A percentile compares a stretch with the other conserved stretches of the same genome.
phyloP scores from a whole-genome alignment of 805 yeast genomes.

The Barnettozyma sucrosica region DNA sequence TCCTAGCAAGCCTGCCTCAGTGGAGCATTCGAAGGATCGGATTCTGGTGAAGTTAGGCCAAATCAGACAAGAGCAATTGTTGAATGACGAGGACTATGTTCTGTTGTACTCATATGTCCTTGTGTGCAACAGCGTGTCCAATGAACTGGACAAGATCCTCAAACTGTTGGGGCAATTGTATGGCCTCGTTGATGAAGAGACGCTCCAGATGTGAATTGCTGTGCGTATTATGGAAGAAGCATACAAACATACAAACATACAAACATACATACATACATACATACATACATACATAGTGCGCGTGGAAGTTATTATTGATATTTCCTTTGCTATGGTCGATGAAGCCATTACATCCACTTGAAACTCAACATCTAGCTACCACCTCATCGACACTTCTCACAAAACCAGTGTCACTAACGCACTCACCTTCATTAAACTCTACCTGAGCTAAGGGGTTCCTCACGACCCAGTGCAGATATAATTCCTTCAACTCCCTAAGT shows the following conservation, averaged over 20 bases:
- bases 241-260: too few species aligned
- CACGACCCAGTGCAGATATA: constrained; percentile 56
- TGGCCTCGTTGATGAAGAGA: constrained; percentile 49
- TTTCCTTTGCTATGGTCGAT: too few species aligned
- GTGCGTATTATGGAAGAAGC: too few species aligned
- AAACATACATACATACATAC: too few species aligned
- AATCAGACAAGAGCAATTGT: constrained; percentile 37
- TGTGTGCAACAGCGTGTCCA: constrained; percentile 62
- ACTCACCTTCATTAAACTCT: constrained; percentile 46
- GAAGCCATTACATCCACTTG: too few species aligned
- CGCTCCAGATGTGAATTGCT: constrained; percentile 21
- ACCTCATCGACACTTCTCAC: constrained; percentile 1
- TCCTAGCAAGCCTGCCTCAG: constrained; percentile 72
- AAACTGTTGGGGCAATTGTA: constrained; percentile 49
- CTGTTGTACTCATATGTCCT: constrained; percentile 68
- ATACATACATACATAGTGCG: too few species aligned
- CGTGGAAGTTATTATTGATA: too few species aligned
- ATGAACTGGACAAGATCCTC: constrained; percentile 57
- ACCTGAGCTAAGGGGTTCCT: constrained; percentile 56
- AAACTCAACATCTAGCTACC: constrained; percentile 33
- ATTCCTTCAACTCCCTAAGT: constrained; percentile 47
- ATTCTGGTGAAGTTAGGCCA: constrained; percentile 60
- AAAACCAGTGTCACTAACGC: constrained; percentile 8
- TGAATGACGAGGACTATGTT: constrained; percentile 69
- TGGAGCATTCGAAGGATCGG: constrained; percentile 67